Base-by-base conservation (phyloP, 2,329 filamentous ascomycete species). In the Xylaria polymorpha region DNA sequence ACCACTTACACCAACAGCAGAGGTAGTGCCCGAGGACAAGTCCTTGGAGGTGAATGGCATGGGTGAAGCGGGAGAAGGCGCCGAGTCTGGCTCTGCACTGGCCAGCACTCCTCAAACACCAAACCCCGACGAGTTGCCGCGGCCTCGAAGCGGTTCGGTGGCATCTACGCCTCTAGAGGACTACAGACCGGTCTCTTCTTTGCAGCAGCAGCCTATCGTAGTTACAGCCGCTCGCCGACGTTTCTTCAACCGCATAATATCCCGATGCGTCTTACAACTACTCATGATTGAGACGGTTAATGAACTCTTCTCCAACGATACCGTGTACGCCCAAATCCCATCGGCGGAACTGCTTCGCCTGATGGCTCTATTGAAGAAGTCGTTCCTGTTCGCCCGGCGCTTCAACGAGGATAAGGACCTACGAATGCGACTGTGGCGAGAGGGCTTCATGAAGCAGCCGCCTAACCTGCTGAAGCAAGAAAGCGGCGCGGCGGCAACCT, bases 281-380 rank as follows among this genome's bases (percentile, higher is more conserved):
- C 89, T 99, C 72, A 99, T 99, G 94, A 99, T 99, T 75, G 97
- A 99, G 81, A 99, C 97, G 0, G 97, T 99, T 50, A 97, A 97
- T 77, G 97, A 99, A 81, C 89, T 99, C 58, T 99, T 99, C 84
- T 97, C 94, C 74, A 99, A 98, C 80, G 94, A 98, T 78, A 89
- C 92, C 0, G 97, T 99, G 18, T 99, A 99, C 79, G 87, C 90
- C 6, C 91, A 97, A 79, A 99, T 99, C 46, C 97, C 96, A 0
- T 97, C 94, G 0, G 84, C 88, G 10, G 94, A 98, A 78, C 89
- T 99, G 0, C 86, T 99, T 22, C 91, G 94, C 2, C 86, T 99
- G 15, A 99, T 99, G 97, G 89, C 88, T 0, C 86, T 99, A 0
- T 86, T 99, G 37, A 99, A 99, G 83, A 96, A 97, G 79, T 96